Percentiles rank a stretch among this genome's conserved stretches.
These are phyloP conservation scores for Starmerella etchellsii DNA, from an alignment of 805 yeast species.

Conservation along the genomic window DNA sequence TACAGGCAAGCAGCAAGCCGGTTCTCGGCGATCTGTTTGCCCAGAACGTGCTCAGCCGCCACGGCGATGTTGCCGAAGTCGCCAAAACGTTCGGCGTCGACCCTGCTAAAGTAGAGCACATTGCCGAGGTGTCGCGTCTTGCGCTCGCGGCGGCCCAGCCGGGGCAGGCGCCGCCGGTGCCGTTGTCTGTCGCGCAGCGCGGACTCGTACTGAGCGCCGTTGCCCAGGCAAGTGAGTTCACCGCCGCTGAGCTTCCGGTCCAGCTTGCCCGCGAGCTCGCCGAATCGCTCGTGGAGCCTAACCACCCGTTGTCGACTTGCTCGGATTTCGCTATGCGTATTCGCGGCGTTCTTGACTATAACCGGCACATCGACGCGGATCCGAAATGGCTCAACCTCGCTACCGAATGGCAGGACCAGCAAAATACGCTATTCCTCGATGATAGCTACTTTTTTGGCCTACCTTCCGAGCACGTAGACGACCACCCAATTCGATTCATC, in stretches of 20 bases:
- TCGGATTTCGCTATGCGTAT: slow-evolving; percentile 31
- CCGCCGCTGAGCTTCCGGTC: too few species aligned
- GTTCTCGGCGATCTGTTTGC: slow-evolving; percentile 23
- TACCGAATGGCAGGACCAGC: slow-evolving; percentile 24
- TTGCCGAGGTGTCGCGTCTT: slow-evolving; percentile 7
- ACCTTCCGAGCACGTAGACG: neutral
- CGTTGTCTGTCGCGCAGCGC: neutral
- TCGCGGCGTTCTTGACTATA: slow-evolving; percentile 28
- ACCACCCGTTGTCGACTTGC: slow-evolving; percentile 4
- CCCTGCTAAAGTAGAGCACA: slow-evolving; percentile 1
- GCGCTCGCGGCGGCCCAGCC: neutral
- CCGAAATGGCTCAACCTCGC: slow-evolving; percentile 25
- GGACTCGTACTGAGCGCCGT: slow-evolving; percentile 27
- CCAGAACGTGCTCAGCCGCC: slow-evolving; percentile 27
- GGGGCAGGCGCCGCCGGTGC: neutral
- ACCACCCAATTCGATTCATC: slow-evolving; percentile 22
- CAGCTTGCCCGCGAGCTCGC: slow-evolving; percentile 5
- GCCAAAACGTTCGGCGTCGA: slow-evolving; percentile 27
- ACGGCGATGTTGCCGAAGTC: slow-evolving; percentile 21
- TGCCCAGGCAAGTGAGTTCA: slow-evolving; percentile 13
- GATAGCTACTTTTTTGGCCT: slow-evolving; percentile 25
- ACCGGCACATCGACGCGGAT: slow-evolving; percentile 24
- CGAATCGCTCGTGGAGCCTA: neutral
- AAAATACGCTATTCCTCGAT: slow-evolving; percentile 24
- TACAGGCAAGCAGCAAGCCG: neutral